These are phyloP conservation scores for Ceratocystis albifundus DNA, from an alignment of 2,329 filamentous ascomycete genomes.

Conservation along the genomic window DNA sequence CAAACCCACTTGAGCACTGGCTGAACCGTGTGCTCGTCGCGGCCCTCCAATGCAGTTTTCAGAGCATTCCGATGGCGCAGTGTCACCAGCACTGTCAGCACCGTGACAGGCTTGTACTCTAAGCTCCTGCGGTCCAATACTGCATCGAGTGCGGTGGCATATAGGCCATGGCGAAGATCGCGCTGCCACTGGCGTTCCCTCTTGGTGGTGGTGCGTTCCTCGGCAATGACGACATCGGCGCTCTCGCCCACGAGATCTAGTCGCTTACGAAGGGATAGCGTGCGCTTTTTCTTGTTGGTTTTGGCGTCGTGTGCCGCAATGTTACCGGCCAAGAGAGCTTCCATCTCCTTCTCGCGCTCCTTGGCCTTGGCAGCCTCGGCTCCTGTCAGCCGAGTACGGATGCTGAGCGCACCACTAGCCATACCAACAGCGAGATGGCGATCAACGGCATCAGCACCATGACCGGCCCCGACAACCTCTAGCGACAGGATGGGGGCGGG, in stretches of 20 bases:
- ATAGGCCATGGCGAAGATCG: conserved; percentile 66
- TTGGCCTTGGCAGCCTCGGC: conserved; percentile 64
- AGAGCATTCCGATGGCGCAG: conserved; percentile 81
- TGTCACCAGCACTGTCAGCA: conserved; percentile 69
- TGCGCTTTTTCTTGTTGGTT: conserved; percentile 56
- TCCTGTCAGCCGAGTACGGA: conserved; percentile 78
- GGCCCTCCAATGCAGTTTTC: conserved; percentile 63
- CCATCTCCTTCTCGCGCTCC: conserved; percentile 74
- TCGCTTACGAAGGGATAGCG: conserved; percentile 36
- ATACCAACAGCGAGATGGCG: conserved; percentile 91
- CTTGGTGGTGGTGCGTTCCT: conserved; percentile 42
- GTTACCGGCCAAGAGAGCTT: conserved; percentile 63
- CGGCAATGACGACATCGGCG: conserved; percentile 78
- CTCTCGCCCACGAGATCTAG: conserved; percentile 76
- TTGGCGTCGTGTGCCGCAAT: conserved; percentile 67
- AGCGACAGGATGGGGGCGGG: conserved; percentile 80
- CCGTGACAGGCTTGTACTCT: conserved; percentile 48
- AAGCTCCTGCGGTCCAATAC: conserved; percentile 48
- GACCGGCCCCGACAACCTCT: conserved; percentile 48
- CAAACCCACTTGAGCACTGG: conserved; percentile 76
- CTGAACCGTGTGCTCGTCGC: conserved; percentile 70
- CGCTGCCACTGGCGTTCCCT: conserved; percentile 68
- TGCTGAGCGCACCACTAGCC: conserved; percentile 81
- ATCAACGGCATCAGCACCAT: conserved; percentile 50
- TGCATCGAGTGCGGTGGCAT: conserved; percentile 64